Base-by-base conservation (phyloP, 208 protist species). In the Trypanosoma congolense region DNA sequence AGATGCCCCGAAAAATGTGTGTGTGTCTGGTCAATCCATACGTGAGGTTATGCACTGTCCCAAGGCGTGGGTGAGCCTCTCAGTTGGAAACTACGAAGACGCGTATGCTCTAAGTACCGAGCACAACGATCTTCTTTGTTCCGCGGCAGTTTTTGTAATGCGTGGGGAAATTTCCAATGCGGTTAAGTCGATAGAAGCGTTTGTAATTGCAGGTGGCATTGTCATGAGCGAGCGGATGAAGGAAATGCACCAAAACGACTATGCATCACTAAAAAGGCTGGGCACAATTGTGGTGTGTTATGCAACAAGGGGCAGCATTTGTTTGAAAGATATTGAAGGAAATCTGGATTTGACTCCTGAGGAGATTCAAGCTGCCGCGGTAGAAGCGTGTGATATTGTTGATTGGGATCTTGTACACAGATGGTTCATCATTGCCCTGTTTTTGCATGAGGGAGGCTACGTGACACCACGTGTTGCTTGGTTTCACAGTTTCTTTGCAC, bases 401-500 rank as follows among this genome's bases (percentile, higher is more conserved):
- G 62, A 80, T 51, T 73, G 68, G 63, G 55, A 61, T 2, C 46
- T 61, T 42, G 51, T 83, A 29, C 75, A 75, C 33, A 73, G 73
- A 9, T 90, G 78, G 78, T 90, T 87, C 54, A 58, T 83, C 21
- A 66, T 80, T 36, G 70, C 78, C 10, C 53, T 86, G 2, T 56
- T 78, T n/a, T 53, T 90, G 5, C 54, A 68, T 52, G 55, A 60
- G 6, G 51, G 63, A 44, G 66, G 56, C 2, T 90, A 80, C 53
- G 35, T 44, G 25, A 49, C 61, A 9, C 77, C 79, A 16, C 42
- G 44, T 3, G 75, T 75, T 25, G 1, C 68, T 44, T 87, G 83
- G 83, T 75, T 91, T 42, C 79, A 77, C 33, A 75, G 65, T 55
- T 87, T 83, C 43, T 81, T 87, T 42, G 76, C 41, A 25, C 51